Base-by-base conservation (phyloP, 2,329 filamentous ascomycete species). In the Stemphylium vesicarium region DNA sequence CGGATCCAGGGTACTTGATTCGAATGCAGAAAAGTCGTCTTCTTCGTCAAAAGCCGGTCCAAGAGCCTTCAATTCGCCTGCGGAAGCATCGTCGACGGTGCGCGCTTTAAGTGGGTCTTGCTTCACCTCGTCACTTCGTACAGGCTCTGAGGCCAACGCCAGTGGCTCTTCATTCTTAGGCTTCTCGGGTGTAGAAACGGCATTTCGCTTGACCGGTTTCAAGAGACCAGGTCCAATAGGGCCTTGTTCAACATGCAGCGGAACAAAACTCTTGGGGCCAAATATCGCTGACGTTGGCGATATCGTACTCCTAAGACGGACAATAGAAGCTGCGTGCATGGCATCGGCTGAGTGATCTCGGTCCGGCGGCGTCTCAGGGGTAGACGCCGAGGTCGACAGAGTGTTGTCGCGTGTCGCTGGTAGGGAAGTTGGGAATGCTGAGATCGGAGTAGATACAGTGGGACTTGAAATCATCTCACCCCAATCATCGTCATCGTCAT, bases 401-500 rank as follows among this genome's bases (percentile, higher is more conserved):
- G 57, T 63, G 16, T 51, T 62, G 16, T 57, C 48, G 1, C 42
- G 56, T 2, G 50, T 50, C 29, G 49, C 52, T 4, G 58, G 32
- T 37, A 60, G 24, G 12, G 41, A 40, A 15, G 51, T 58, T 11
- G 62, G 36, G 22, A 57, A 57, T 13, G 60, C 55, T 9, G 63
- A 53, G 16, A 59, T 57, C 12, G 61, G 59, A 26, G 56, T 63
- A n/a, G 70, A 60, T 1, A 68, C 45, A 8, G 67, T 68, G 43
- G 73, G 71, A 12, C 67, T 75, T 38, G 74, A 67, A 37, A 76
- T 68, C 74, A 76, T 76, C 36, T 76, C 74, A 47, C 74, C 74
- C 74, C 74, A 76, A 20, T 75, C 71, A 22, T 76, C 74, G 12
- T 74, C 70, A 37, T 65, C 64, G 20, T 73, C 66, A 36, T 56